Evolutionary conservation across 208 protist genomes (phyloP).

Genomic region (Leishmania mexicana): DNA sequence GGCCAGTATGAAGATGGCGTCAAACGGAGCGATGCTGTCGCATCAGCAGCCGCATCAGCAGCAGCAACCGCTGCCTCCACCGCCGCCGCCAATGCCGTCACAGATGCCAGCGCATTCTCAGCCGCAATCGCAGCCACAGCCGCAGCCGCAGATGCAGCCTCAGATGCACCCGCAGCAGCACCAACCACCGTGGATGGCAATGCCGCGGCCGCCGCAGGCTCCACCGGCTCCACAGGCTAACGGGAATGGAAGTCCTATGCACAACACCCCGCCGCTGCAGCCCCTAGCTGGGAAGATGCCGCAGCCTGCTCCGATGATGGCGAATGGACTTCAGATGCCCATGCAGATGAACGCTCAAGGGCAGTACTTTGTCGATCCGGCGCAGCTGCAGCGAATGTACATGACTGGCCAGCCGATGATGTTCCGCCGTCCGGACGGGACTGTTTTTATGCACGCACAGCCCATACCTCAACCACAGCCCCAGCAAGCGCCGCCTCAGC

Average conservation of each 20-base stretch:
- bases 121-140: not conserved
- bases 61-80: constrained; percentile 6
- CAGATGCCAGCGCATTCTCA: constrained; percentile 5
- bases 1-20: constrained; percentile 15
- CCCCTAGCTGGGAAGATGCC: constrained; percentile 17
- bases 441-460: constrained; percentile 34
- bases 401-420: constrained; percentile 27
- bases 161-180: constrained; percentile 18
- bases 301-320: constrained; percentile 20
- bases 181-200: constrained; percentile 30
- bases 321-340: constrained; percentile 16
- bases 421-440: constrained; percentile 33
- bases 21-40: constrained; percentile 13
- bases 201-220: constrained; percentile 27
- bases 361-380: constrained; percentile 27
- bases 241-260: constrained; percentile 10
- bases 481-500: constrained; percentile 13
- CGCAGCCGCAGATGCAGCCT: constrained; percentile 13
- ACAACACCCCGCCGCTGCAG: constrained; percentile 30
- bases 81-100: constrained; percentile 16
- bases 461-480: constrained; percentile 20
- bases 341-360: constrained; percentile 39
- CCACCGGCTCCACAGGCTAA: constrained; percentile 24
- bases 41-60: constrained; percentile 14
- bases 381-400: constrained; percentile 33